Evolutionary conservation across 176 grass and related monocot species (phyloP).

Genomic region (Pontederia crassipes): DNA sequence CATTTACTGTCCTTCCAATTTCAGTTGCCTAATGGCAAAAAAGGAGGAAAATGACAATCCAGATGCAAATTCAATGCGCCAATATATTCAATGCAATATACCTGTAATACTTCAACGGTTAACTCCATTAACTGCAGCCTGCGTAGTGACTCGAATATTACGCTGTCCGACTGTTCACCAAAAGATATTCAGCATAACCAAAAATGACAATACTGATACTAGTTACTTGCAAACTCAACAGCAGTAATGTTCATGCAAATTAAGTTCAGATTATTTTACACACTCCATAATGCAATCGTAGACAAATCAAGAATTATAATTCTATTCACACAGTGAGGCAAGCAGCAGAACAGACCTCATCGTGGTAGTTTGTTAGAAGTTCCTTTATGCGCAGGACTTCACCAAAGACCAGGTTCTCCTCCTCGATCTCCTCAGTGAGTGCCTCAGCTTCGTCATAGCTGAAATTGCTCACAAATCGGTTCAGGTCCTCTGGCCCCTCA

Average conservation of each 20-base stretch:
- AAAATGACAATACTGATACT: slow-evolving; percentile 9
- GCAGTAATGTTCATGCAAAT: too few relatives aligned
- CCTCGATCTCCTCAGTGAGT: slow-evolving; percentile 36
- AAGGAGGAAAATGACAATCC: slow-evolving; percentile 10
- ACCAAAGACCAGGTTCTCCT: slow-evolving; percentile 18
- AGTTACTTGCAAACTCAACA: too few relatives aligned
- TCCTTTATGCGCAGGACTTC: slow-evolving; percentile 54
- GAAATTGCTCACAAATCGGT: slow-evolving; percentile 37
- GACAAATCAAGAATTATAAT: too few relatives aligned
- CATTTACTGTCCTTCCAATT: slow-evolving; percentile 45
- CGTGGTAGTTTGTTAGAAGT: slow-evolving; percentile 29
- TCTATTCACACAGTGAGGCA: background rate
- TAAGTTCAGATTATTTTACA: too few relatives aligned
- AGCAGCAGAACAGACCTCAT: slow-evolving; percentile 27
- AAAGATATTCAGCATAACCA: background rate
- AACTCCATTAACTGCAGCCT: slow-evolving; percentile 52
- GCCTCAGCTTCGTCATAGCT: slow-evolving; percentile 58
- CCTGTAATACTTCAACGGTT: slow-evolving; percentile 45
- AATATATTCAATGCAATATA: slow-evolving; percentile 13
- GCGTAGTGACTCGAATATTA: slow-evolving; percentile 51
- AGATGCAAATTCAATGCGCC: background rate
- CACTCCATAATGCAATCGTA: too few relatives aligned
- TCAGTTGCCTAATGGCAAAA: slow-evolving; percentile 39
- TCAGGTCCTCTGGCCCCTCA: slow-evolving; percentile 3
- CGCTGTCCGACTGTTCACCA: slow-evolving; percentile 41